Percentiles rank a stretch among this genome's conserved stretches.
phyloP scores from a whole-genome alignment of 2,329 filamentous ascomycete genomes.

The Apiospora sp. region DNA sequence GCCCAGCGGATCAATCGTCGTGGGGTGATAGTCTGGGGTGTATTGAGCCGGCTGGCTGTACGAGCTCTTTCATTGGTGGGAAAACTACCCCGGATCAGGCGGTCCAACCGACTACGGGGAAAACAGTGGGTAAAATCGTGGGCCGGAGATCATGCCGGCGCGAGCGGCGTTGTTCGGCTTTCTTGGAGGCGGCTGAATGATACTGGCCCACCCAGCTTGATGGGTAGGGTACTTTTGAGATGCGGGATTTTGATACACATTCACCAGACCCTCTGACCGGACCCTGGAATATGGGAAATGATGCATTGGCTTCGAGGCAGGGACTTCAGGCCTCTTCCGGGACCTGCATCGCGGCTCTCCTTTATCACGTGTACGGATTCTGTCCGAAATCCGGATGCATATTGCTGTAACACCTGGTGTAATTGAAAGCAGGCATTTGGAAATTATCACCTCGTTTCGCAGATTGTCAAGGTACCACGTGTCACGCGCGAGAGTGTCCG shows the following conservation, averaged over 20 bases:
- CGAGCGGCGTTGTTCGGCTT: neutral
- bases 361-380: no score
- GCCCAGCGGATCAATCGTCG: neutral
- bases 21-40: conserved; percentile 19
- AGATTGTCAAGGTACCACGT: neutral
- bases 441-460: neutral
- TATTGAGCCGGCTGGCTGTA: neutral
- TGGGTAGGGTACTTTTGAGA: neutral
- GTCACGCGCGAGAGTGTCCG: neutral
- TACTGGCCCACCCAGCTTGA: neutral
- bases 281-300: neutral
- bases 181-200: neutral
- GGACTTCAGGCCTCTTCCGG: neutral
- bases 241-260: neutral
- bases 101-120: neutral
- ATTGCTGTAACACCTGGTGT: neutral
- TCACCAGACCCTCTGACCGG: neutral
- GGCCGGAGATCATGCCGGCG: neutral
- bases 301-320: neutral
- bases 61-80: neutral
- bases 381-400: neutral
- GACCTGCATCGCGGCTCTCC: neutral
- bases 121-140: conserved; percentile 3
- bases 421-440: neutral
- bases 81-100: conserved; percentile 6